Conservation (phyloP, 192 early-diverging fungal genomes). For the Mortierella antarctica region DNA sequence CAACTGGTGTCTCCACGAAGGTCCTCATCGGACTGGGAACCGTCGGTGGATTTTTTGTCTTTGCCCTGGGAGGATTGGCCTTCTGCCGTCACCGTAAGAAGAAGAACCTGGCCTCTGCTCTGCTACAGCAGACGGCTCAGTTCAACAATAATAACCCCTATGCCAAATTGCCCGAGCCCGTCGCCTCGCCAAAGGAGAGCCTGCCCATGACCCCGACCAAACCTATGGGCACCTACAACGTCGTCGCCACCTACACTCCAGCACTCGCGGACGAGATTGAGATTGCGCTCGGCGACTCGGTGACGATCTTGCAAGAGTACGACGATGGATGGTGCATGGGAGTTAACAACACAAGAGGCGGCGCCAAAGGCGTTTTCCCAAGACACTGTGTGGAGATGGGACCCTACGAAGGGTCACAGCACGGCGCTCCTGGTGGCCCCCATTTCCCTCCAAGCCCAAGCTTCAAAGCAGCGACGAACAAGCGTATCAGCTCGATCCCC, state of each 20-base stretch:
- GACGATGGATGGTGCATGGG: constrained; percentile 73
- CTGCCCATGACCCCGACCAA: constrained; percentile 39
- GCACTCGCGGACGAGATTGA: constrained; percentile 69
- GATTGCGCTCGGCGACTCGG: constrained; percentile 62
- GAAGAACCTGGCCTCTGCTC: constrained; percentile 42
- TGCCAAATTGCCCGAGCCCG: constrained; percentile 37
- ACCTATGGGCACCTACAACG: constrained; percentile 57
- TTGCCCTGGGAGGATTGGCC: constrained; percentile 38
- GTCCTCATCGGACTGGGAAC: constrained; percentile 42
- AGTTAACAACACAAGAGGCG: constrained; percentile 59
- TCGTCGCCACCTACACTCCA: constrained; percentile 61
- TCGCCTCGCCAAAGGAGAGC: constrained; percentile 20
- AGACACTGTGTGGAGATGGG: constrained; percentile 60
- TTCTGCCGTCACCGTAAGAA: constrained; percentile 44
- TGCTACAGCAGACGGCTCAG: constrained; percentile 44
- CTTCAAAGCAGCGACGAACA: constrained; percentile 43
- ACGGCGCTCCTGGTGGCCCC: constrained; percentile 6
- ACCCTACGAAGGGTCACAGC: constrained; percentile 30
- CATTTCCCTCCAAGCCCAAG: constrained; percentile 38
- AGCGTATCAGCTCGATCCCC: constrained; percentile 50
- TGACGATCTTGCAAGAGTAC: constrained; percentile 64
- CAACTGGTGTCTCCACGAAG: constrained; percentile 30
- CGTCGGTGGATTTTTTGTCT: constrained; percentile 36
- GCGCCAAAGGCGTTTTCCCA: constrained; percentile 65
- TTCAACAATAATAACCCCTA: constrained; percentile 55